Base-by-base conservation (phyloP, 179 eudicot genomes). In the Amaranthus tricolor region DNA sequence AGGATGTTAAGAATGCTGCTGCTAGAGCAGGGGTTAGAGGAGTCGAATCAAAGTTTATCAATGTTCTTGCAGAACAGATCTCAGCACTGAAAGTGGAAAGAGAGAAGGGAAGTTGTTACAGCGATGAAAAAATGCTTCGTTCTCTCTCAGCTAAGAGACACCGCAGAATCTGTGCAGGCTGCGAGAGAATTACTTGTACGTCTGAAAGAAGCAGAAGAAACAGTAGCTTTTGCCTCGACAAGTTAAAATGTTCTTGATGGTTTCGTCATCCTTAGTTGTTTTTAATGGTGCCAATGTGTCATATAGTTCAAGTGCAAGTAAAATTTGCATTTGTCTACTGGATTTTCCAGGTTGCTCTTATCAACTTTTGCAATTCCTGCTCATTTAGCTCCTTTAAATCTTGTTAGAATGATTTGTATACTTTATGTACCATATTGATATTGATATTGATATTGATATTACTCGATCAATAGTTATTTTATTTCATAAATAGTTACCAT, bases 91-190 rank as follows among this genome's bases (percentile, higher is more conserved):
- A 82, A 88, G 93, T 86, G 56, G 99, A 95, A 80, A 86, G 88
- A 76, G 99, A 95, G 66, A 91, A 83, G 57, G 99, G 93, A 82
- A 87, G 84, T 49, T 87, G 88, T 82, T 80, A 88, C 72, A 89
- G 90, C 85, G 96, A 95, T 49, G 98, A 95, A 84, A 91, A 83
- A 84, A 90, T 87, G 40, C 91, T 96, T 74, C 95, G 90, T 53
- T 87, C 96, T 20, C 99, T 87, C 96, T 20, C 99, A 96, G 76
- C 88, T 96, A 66, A 87, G 91, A 82, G 98, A 96, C 81, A 96
- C 94, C 57, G 96, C 92, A 47, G 98, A 93, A 79, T 97, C 99
- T 80, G 92, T 96, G 73, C 96, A 91, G 84, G 98, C 99, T 16
- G 98, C 98, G 14, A 91, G 99, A 68, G 99, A 95, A 78, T 80